Conservation (phyloP, 495 filamentous ascomycete genomes). For the Massariosphaeria phaeospora region DNA sequence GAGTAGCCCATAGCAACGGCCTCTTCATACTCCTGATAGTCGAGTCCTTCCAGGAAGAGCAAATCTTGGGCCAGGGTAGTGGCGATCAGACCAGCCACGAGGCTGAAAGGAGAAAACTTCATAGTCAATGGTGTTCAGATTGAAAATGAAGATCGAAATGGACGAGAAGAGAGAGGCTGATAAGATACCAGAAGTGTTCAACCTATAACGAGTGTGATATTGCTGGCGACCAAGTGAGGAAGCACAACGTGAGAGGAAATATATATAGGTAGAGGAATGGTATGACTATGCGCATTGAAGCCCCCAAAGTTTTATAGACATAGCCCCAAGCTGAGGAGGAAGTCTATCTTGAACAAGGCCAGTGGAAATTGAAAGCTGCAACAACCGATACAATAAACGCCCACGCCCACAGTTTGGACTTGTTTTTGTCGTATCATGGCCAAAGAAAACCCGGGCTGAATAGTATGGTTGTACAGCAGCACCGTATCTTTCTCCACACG, state of each 20-base stretch:
- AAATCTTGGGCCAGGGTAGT: slow-evolving; percentile 35
- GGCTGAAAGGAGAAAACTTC: slow-evolving; percentile 19
- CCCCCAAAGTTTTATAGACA: background rate
- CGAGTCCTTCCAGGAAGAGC: slow-evolving; percentile 37
- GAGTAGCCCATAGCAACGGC: slow-evolving; percentile 36
- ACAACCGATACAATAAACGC: background rate
- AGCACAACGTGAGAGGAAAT: background rate
- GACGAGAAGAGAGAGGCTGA: slow-evolving; percentile 8
- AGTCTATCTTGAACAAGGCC: background rate
- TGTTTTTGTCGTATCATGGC: background rate
- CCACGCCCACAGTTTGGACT: background rate
- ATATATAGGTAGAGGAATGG: background rate
- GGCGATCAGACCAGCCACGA: slow-evolving; percentile 17
- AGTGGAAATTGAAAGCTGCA: slow-evolving; percentile 17
- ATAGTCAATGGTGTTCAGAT: slow-evolving; percentile 16
- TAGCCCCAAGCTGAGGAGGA: slow-evolving; percentile 4
- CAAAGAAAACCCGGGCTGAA: background rate
- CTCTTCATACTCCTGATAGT: slow-evolving; percentile 33
- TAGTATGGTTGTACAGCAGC: slow-evolving; percentile 4
- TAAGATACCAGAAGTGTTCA: background rate
- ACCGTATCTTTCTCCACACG: slow-evolving; percentile 22
- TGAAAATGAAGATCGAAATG: slow-evolving; percentile 6
- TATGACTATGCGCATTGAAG: no score
- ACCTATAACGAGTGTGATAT: slow-evolving; percentile 9
- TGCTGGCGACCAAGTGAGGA: slow-evolving; percentile 2